phyloP scores from a whole-genome alignment of 176 grass and related monocot genomes.

The Thinopyrum elongatum region DNA sequence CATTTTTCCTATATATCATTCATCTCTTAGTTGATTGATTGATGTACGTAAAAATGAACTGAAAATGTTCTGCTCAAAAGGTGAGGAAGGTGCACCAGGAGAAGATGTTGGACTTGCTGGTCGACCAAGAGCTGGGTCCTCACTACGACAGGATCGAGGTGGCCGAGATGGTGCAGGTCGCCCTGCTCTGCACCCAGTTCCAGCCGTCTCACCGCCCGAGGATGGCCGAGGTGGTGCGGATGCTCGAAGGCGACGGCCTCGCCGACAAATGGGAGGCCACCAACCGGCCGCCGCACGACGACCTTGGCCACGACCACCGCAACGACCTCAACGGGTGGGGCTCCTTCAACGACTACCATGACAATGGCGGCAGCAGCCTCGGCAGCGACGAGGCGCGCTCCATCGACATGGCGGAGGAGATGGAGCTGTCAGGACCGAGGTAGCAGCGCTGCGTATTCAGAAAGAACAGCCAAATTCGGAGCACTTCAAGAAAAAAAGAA shows the following conservation, averaged over 20 bases:
- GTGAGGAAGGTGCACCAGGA: constrained; percentile 82
- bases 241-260: constrained; percentile 81
- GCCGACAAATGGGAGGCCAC: constrained; percentile 78
- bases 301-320: constrained; percentile 29
- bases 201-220: constrained; percentile 68
- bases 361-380: constrained; percentile 50
- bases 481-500: background rate
- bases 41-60: too few species aligned
- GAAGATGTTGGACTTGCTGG: constrained; percentile 56
- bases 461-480: background rate
- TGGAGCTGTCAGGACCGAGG: constrained; percentile 75
- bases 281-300: constrained; percentile 19
- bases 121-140: constrained; percentile 53
- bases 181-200: constrained; percentile 70
- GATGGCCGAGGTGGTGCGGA: constrained; percentile 75
- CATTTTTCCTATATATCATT: too few species aligned
- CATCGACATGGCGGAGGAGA: constrained; percentile 65
- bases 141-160: constrained; percentile 71
- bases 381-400: constrained; percentile 54
- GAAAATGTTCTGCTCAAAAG: constrained; percentile 20
- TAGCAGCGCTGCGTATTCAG: constrained; percentile 6
- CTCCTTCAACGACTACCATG: constrained; percentile 54
- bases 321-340: constrained; percentile 45
- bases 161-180: constrained; percentile 70
- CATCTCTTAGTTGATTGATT: too few species aligned